Conservation (phyloP, 2,329 filamentous ascomycete genomes). For the Acrocalymma vagum region DNA sequence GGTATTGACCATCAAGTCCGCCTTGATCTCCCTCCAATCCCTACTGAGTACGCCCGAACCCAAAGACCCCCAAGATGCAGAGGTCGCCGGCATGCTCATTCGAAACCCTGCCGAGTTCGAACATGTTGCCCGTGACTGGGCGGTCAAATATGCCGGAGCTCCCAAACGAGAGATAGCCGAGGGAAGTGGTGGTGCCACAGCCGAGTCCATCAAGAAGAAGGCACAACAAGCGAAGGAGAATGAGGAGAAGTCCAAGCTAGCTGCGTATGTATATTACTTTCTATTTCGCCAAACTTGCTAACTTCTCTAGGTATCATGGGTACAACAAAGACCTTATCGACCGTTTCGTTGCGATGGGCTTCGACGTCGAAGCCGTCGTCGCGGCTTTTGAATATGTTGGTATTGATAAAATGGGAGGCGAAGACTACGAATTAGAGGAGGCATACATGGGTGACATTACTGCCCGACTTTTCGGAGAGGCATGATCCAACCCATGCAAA, state of each 20-base stretch:
- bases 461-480: constrained; percentile 82
- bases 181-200: constrained; percentile 61
- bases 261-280: constrained; percentile 54
- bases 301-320: constrained; percentile 74
- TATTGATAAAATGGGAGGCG: constrained; percentile 79
- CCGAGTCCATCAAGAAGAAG: constrained; percentile 63
- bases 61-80: constrained; percentile 94
- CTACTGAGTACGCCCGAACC: constrained; percentile 93
- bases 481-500: no score
- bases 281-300: constrained; percentile 28
- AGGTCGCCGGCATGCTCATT: constrained; percentile 91
- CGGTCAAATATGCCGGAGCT: constrained; percentile 82
- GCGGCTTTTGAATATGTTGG: constrained; percentile 82
- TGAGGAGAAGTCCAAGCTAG: constrained; percentile 65
- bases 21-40: constrained; percentile 90
- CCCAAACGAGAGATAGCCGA: constrained; percentile 66
- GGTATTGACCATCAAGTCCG: constrained; percentile 94
- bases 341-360: constrained; percentile 89
- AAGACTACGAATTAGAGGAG: constrained; percentile 87
- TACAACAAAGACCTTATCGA: constrained; percentile 87
- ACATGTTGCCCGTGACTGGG: constrained; percentile 88
- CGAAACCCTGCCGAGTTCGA: constrained; percentile 81
- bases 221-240: constrained; percentile 64
- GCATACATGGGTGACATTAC: constrained; percentile 92
- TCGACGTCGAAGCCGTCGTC: constrained; percentile 86